phyloP scores from a whole-genome alignment of 495 filamentous ascomycete species.

The Xylaria grammica region DNA sequence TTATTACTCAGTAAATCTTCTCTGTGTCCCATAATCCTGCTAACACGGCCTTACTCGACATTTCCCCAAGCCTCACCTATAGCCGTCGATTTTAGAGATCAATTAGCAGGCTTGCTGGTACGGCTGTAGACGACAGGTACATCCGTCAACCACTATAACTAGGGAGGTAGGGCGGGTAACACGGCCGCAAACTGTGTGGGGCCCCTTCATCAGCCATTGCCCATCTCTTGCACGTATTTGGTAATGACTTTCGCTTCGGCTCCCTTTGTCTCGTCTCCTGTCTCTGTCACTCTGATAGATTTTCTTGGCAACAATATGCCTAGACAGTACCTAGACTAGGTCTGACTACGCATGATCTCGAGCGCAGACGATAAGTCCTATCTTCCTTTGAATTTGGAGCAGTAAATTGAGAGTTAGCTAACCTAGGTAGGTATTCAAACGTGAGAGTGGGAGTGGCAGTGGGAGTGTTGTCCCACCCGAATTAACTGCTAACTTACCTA shows the following conservation, averaged over 20 bases:
- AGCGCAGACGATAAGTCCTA: no score
- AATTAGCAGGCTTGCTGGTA: neutral
- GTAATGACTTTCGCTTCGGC: conserved; percentile 13
- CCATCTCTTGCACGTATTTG: conserved; percentile 2
- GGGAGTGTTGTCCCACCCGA: no score
- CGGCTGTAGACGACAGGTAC: neutral
- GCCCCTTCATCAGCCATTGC: neutral
- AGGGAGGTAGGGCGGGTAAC: conserved; percentile 2
- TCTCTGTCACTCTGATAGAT: no score
- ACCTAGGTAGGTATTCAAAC: no score
- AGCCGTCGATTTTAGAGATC: neutral
- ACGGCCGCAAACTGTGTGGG: conserved; percentile 9
- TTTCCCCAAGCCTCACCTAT: neutral
- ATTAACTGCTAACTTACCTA: no score
- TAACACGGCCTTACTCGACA: conserved; percentile 1
- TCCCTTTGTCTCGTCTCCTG: no score
- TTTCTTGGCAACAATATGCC: neutral
- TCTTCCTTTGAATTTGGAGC: no score
- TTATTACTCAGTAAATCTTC: no score
- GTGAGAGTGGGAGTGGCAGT: no score
- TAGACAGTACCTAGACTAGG: neutral
- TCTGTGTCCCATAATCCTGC: conserved; percentile 6
- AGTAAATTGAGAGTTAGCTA: no score
- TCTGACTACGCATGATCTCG: no score
- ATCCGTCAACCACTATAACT: neutral